A percentile compares a stretch with the other conserved stretches of the same genome.
phyloP scores from a whole-genome alignment of 2,329 filamentous ascomycete species.

The Fusarium vanettenii region DNA sequence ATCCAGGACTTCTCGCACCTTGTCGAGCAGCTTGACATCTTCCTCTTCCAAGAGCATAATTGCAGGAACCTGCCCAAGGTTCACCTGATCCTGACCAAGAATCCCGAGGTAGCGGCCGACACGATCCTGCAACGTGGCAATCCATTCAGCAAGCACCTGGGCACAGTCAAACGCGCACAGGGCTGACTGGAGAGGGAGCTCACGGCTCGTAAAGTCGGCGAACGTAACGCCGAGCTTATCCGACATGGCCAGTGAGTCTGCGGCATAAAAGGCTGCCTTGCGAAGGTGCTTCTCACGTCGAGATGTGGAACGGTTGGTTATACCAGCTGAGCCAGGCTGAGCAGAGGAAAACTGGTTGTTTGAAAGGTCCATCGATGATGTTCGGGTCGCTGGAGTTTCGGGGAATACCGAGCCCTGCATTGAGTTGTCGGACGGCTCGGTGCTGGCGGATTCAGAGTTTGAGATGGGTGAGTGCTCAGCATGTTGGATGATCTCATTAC shows the following conservation, averaged over 20 bases:
- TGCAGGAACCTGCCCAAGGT: constrained; percentile 82
- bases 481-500: constrained; percentile 80
- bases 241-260: constrained; percentile 89
- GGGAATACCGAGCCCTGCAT: constrained; percentile 59
- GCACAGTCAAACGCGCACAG: constrained; percentile 95
- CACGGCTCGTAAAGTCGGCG: constrained; percentile 83
- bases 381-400: constrained; percentile 64
- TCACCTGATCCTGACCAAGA: constrained; percentile 83
- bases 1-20: constrained; percentile 82
- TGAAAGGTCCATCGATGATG: constrained; percentile 60
- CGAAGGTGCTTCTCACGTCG: constrained; percentile 88
- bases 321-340: constrained; percentile 36
- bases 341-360: constrained; percentile 50
- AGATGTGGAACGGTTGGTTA: constrained; percentile 62
- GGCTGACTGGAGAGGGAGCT: constrained; percentile 89
- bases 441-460: constrained; percentile 56
- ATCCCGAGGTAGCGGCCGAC: constrained; percentile 91
- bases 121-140: constrained; percentile 90
- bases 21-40: constrained; percentile 85
- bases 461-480: constrained; percentile 71
- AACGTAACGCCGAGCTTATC: constrained; percentile 88
- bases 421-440: constrained; percentile 61
- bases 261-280: constrained; percentile 95
- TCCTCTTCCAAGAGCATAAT: constrained; percentile 94
- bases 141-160: constrained; percentile 94